Evolutionary conservation across 2,329 filamentous ascomycete species (phyloP).

Genomic region (Trichoderma asperellum): DNA sequence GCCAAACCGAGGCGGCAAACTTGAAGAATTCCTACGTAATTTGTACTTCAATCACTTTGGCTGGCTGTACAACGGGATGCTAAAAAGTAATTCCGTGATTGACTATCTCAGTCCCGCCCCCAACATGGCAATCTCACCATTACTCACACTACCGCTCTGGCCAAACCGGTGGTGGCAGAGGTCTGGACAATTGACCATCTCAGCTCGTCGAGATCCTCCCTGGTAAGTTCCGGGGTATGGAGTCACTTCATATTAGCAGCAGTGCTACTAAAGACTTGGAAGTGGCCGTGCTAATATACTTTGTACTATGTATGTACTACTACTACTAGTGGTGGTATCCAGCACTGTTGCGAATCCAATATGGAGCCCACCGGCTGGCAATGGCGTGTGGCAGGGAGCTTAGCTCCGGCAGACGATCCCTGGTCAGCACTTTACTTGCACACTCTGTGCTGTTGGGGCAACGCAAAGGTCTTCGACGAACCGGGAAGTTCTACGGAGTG

Average conservation of each 20-base stretch:
- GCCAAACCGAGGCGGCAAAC: not conserved
- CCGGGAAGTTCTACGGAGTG: not conserved
- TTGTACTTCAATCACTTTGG: not conserved
- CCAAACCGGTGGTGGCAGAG: not conserved
- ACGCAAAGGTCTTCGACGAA: conserved; percentile 1
- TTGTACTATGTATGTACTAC: not conserved
- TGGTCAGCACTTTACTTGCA: conserved; percentile 20
- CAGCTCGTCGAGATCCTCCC: not conserved
- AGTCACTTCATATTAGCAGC: not conserved
- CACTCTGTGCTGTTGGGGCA: not conserved
- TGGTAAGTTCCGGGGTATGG: not conserved
- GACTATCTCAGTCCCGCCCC: not conserved
- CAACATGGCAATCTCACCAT: not conserved
- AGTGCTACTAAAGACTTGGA: no score
- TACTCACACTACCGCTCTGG: not conserved
- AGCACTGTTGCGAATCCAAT: not conserved
- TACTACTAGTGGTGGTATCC: not conserved
- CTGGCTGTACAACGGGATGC: not conserved
- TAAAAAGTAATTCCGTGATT: not conserved
- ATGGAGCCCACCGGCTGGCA: not conserved
- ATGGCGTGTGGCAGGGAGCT: not conserved
- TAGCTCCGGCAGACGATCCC: conserved; percentile 20
- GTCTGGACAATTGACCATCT: not conserved
- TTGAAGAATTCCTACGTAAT: not conserved
- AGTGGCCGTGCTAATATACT: not conserved